phyloP scores from a whole-genome alignment of 2,329 filamentous ascomycete species.

The Paraphoma sp. region DNA sequence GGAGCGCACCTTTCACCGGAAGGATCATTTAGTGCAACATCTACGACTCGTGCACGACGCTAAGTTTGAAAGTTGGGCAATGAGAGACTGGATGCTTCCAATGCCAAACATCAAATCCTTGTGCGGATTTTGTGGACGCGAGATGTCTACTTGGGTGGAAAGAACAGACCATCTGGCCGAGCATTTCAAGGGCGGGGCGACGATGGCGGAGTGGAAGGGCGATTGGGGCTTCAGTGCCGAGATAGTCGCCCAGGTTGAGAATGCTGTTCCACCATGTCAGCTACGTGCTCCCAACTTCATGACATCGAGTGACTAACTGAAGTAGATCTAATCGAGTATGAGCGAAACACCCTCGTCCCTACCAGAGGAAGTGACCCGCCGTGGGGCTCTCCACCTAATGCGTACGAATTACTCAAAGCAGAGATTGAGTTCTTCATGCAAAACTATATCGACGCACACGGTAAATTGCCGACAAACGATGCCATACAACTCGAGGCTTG shows the following conservation, averaged over 20 bases:
- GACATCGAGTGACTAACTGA: background rate
- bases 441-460: slow-evolving; percentile 24
- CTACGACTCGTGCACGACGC: slow-evolving; percentile 31
- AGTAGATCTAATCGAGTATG: slow-evolving; percentile 28
- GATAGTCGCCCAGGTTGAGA: slow-evolving; percentile 17
- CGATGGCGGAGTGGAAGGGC: slow-evolving; percentile 35
- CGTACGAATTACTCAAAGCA: slow-evolving; percentile 32
- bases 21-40: slow-evolving; percentile 39
- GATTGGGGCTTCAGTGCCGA: slow-evolving; percentile 32
- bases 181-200: slow-evolving; percentile 31
- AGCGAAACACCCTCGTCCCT: slow-evolving; percentile 26
- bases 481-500: slow-evolving; percentile 35
- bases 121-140: slow-evolving; percentile 33
- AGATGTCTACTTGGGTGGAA: slow-evolving; percentile 29
- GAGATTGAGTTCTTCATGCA: slow-evolving; percentile 33
- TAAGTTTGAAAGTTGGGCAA: slow-evolving; percentile 42
- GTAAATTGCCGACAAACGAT: slow-evolving; percentile 26
- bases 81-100: slow-evolving; percentile 33
- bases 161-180: slow-evolving; percentile 33
- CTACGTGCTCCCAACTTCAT: too few species aligned
- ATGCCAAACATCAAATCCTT: slow-evolving; percentile 27
- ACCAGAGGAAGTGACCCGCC: slow-evolving; percentile 29
- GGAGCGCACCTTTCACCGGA: slow-evolving; percentile 35
- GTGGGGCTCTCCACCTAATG: slow-evolving; percentile 30
- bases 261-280: slow-evolving; percentile 31